phyloP scores from a whole-genome alignment of 805 yeast genomes.

The Pichia nanzhaoensis region DNA sequence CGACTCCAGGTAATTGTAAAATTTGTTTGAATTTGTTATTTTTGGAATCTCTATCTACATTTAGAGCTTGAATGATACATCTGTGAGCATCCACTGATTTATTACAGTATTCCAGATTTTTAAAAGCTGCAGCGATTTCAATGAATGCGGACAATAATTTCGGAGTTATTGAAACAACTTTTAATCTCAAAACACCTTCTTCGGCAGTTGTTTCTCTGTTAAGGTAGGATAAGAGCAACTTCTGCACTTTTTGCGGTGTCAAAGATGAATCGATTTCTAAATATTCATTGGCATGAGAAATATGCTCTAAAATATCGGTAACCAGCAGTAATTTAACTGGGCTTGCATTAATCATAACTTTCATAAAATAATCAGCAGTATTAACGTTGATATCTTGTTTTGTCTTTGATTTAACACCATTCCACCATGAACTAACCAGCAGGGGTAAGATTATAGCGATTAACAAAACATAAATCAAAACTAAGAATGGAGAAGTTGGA shows the following conservation, averaged over 20 bases:
- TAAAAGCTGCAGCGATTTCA: slow-evolving; percentile 76
- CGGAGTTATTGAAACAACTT: slow-evolving; percentile 58
- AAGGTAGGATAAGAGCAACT: slow-evolving; percentile 51
- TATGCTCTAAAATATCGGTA: slow-evolving; percentile 49
- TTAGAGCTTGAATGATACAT: slow-evolving; percentile 68
- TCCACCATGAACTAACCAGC: slow-evolving; percentile 89
- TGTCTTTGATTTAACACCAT: slow-evolving; percentile 68
- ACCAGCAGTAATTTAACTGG: slow-evolving; percentile 62
- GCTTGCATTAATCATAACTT: slow-evolving; percentile 63
- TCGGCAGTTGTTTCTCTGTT: slow-evolving; percentile 39
- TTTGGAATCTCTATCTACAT: slow-evolving; percentile 33
- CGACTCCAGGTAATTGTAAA: slow-evolving; percentile 75
- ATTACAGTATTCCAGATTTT: slow-evolving; percentile 58
- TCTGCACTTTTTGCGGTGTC: slow-evolving; percentile 41
- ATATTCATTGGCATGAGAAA: slow-evolving; percentile 65
- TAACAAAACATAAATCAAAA: slow-evolving; percentile 55
- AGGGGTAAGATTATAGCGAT: slow-evolving; percentile 77
- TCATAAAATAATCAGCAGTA: slow-evolving; percentile 76
- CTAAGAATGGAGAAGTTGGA: slow-evolving; percentile 57
- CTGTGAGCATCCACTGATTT: slow-evolving; percentile 62
- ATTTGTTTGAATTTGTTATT: slow-evolving; percentile 50
- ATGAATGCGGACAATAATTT: slow-evolving; percentile 62
- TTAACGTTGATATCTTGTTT: slow-evolving; percentile 74
- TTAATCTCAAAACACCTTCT: slow-evolving; percentile 40
- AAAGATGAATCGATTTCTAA: slow-evolving; percentile 34